A percentile compares a stretch with the other conserved stretches of the same genome.
Evolutionary conservation across 345 rosid genomes (phyloP).

Genomic region (Hypericum androsaemum): DNA sequence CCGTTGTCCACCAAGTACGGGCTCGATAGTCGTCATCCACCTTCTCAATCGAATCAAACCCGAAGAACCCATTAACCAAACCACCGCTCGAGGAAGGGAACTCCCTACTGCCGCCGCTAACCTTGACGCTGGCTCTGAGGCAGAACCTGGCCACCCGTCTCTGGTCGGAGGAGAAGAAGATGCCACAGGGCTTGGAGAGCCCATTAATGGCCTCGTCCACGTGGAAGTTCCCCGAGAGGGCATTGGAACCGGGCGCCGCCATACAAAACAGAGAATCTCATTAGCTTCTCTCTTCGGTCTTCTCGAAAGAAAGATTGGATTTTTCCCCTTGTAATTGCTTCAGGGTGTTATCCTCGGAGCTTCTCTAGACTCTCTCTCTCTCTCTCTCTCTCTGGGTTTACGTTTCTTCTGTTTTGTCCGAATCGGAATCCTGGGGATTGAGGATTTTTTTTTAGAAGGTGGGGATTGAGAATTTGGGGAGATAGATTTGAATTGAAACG

Average conservation of each 20-base stretch:
- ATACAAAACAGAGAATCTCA: constrained; percentile 10
- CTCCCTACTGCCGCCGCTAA: constrained; percentile 34
- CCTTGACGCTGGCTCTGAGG: constrained; percentile 36
- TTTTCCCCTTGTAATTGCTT: too few species aligned
- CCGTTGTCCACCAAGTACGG: too few species aligned
- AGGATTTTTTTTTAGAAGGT: too few species aligned
- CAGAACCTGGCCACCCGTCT: constrained; percentile 17
- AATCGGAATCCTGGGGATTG: too few species aligned
- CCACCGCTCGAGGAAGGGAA: constrained; percentile 4
- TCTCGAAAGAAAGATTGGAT: background rate
- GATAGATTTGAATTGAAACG: too few species aligned
- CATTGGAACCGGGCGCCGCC: constrained; percentile 65
- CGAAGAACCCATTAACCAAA: constrained; percentile 35
- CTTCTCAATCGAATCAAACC: constrained; percentile 23
- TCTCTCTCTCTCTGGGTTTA: too few species aligned
- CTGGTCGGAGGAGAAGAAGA: constrained; percentile 31
- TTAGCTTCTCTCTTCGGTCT: too few species aligned
- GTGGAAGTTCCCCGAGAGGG: constrained; percentile 55
- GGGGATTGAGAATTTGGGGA: too few species aligned
- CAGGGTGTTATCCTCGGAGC: too few species aligned
- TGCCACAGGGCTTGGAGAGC: constrained; percentile 42
- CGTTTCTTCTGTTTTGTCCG: too few species aligned
- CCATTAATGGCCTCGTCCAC: constrained; percentile 50
- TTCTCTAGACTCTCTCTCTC: too few species aligned
- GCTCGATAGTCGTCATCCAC: too few species aligned